A percentile compares a stretch with the other conserved stretches of the same genome.
These are phyloP conservation scores for Hypoxylon sp. DNA, from an alignment of 2,329 filamentous ascomycete species.

Conservation along the genomic window DNA sequence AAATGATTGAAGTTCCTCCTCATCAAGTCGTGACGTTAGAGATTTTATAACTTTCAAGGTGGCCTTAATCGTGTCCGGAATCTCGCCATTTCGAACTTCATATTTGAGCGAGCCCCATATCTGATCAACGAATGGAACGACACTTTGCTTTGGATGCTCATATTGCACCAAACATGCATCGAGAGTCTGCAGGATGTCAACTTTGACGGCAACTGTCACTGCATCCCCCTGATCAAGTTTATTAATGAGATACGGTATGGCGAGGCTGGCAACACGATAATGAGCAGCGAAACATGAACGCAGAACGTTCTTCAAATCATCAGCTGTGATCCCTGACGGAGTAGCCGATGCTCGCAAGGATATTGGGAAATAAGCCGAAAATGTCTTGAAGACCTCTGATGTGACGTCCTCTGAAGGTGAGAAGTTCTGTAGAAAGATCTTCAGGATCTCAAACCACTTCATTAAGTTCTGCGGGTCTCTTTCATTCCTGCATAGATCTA, in stretches of 20 bases:
- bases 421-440: constrained; percentile 62
- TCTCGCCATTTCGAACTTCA: constrained; percentile 73
- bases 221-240: constrained; percentile 73
- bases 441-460: constrained; percentile 69
- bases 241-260: constrained; percentile 68
- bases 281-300: constrained; percentile 69
- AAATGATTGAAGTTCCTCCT: constrained; percentile 62
- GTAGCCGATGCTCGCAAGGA: constrained; percentile 67
- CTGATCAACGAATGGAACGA: constrained; percentile 65
- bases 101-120: constrained; percentile 75
- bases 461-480: constrained; percentile 71
- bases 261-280: constrained; percentile 60
- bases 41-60: constrained; percentile 69
- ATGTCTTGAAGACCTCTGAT: constrained; percentile 67
- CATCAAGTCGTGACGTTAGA: constrained; percentile 63
- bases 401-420: constrained; percentile 62
- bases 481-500: constrained; percentile 68
- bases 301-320: constrained; percentile 68
- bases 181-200: constrained; percentile 71
- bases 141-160: constrained; percentile 60
- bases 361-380: constrained; percentile 74
- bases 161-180: constrained; percentile 68
- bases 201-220: constrained; percentile 71
- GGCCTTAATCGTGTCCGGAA: constrained; percentile 69
- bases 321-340: constrained; percentile 66